A percentile compares a stretch with the other conserved stretches of the same genome.
These are phyloP conservation scores for Verticillium nonalfalfae DNA, from an alignment of 2,329 filamentous ascomycete genomes.

Conservation along the genomic window DNA sequence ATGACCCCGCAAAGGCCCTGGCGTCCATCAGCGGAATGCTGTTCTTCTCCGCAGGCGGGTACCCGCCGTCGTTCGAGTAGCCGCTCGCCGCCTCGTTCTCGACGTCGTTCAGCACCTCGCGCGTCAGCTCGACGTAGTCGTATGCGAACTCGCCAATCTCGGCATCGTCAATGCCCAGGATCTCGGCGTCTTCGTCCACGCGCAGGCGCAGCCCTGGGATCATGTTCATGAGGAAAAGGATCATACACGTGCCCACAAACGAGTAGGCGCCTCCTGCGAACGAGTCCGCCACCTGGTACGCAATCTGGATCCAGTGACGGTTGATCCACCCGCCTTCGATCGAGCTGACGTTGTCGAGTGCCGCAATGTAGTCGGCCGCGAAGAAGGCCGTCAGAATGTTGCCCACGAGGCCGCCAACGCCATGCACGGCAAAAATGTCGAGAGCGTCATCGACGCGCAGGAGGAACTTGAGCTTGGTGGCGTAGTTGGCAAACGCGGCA, in stretches of 20 bases:
- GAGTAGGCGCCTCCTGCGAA: conserved; percentile 71
- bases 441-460: conserved; percentile 77
- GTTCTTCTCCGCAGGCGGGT: conserved; percentile 41
- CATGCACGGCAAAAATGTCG: conserved; percentile 84
- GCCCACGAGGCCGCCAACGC: conserved; percentile 69
- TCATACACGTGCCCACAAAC: conserved; percentile 70
- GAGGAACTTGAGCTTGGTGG: conserved; percentile 84
- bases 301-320: conserved; percentile 76
- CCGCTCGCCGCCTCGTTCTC: conserved; percentile 37
- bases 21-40: conserved; percentile 41
- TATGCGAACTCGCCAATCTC: conserved; percentile 96
- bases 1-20: conserved; percentile 31
- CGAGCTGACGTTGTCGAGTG: conserved; percentile 62
- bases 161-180: conserved; percentile 79
- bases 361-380: conserved; percentile 77
- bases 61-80: conserved; percentile 31
- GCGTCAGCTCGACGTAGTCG: conserved; percentile 80
- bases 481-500: conserved; percentile 77
- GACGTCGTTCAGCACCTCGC: conserved; percentile 44
- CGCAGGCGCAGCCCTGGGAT: conserved; percentile 72
- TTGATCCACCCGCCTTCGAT: conserved; percentile 80
- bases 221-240: conserved; percentile 74
- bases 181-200: conserved; percentile 69
- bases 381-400: conserved; percentile 79
- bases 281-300: conserved; percentile 78